Evolutionary conservation across 1,284 basidiomycete species (phyloP), one percentile per base, ranked within the genome.

Genomic region (Cutaneotrichosporon dermatis): DNA sequence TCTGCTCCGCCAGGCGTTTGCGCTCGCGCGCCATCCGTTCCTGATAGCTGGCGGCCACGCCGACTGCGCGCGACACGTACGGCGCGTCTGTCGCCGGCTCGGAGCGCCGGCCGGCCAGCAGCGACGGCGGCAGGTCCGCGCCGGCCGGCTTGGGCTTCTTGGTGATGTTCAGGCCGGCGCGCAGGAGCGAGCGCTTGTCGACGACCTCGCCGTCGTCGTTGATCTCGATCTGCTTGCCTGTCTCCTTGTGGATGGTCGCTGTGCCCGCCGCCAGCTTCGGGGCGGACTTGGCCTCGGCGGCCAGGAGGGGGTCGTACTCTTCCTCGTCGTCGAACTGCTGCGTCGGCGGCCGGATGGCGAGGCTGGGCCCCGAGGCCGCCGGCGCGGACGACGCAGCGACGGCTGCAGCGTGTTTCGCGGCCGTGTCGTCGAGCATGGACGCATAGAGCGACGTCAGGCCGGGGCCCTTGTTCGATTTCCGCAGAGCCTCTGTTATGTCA

Each of bases 141-240:
- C 65, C 65, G 25, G 25, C 25, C 10, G 39, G 9, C 12, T 40
- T 40, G 0, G 76, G 75, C 60, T 79, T 78, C 63, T 77, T 79
- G 48, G 79, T 78, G 49, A 97, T 83, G 74, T 99, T 99, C 60
- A 99, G 81, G 3, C 96, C 96, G 4, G 92, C 92, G 39, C 86
- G 85, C 44, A 99, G 82, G 8, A 99, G 81, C 46, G 95, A 89
- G 57, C 94, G 88, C 72, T 95, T 93, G 81, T 99, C 95, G 53
- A 99, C 89, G 54, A 99, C 91, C 76, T 96, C 89, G 70, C 93
- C 93, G 69, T 98, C 94, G 75, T 99, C 96, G 77, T 99, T 99
- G 53, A 98, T 80, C 76, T 97, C 94, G 44, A 99, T 88, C n/a
- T 86, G 82, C 75, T 90, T 88, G 15, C 93, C 94, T 66, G 88